Evolutionary conservation across 306 rosid genomes (phyloP).

Genomic region (Prinsepia uniflora): DNA sequence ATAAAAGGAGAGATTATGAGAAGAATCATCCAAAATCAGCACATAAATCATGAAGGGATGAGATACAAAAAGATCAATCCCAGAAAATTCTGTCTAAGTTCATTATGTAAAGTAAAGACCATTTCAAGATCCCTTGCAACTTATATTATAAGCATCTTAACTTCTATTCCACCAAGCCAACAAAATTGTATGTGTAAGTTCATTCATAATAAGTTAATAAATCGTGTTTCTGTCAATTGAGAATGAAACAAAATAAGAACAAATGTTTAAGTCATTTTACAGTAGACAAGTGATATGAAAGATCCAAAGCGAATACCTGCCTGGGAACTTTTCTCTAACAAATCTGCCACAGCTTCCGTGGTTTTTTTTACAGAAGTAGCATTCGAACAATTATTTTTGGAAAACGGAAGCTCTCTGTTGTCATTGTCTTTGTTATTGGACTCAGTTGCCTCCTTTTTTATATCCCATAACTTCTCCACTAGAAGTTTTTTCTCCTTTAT

Average conservation of each 20-base stretch:
- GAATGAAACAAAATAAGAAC: too few relatives aligned
- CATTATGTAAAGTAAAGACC: background rate
- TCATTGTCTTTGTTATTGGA: conserved; percentile 34
- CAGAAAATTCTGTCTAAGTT: background rate
- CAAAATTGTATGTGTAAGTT: background rate
- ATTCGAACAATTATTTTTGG: conserved; percentile 37
- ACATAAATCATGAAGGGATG: background rate
- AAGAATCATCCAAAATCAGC: conserved; percentile 4
- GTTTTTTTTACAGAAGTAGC: conserved; percentile 43
- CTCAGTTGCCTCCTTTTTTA: conserved; percentile 23
- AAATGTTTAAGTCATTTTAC: too few relatives aligned
- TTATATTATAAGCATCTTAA: background rate
- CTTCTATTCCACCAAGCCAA: background rate
- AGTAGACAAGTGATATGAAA: background rate
- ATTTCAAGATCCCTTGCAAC: background rate
- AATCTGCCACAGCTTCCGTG: conserved; percentile 37
- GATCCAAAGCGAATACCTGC: conserved; percentile 56
- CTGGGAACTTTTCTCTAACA: conserved; percentile 47
- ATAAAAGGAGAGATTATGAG: conserved; percentile 10
- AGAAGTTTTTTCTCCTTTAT: conserved; percentile 52
- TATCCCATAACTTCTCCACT: conserved; percentile 38
- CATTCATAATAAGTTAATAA: too few relatives aligned
- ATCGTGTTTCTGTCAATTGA: too few relatives aligned
- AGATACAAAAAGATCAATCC: background rate
- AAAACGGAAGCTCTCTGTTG: conserved; percentile 40